A percentile compares a stretch with the other conserved stretches of the same genome.
These are phyloP conservation scores for Clonostachys sp. DNA, from an alignment of 2,329 filamentous ascomycete species.

Conservation along the genomic window DNA sequence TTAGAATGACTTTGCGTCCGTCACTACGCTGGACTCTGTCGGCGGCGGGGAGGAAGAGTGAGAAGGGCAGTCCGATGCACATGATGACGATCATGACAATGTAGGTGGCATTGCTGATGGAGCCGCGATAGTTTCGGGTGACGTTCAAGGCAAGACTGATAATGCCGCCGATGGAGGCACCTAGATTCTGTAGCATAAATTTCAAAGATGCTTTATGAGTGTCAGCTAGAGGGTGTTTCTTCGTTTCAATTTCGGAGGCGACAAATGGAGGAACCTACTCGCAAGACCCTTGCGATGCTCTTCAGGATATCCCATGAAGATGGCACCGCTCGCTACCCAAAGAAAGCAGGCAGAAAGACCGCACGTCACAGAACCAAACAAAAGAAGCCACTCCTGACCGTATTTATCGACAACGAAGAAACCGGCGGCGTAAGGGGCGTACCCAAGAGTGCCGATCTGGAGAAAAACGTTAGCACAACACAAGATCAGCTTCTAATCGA, in stretches of 20 bases:
- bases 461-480: no score
- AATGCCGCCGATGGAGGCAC: constrained; percentile 8
- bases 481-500: no score
- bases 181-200: constrained; percentile 1
- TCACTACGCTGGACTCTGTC: constrained; percentile 7
- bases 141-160: constrained; percentile 37
- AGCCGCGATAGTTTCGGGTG: constrained; percentile 9
- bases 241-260: no score
- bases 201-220: neutral
- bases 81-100: constrained; percentile 11
- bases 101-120: constrained; percentile 9
- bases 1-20: constrained; percentile 3
- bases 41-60: constrained; percentile 6
- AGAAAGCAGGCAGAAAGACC: constrained; percentile 23
- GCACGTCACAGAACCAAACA: constrained; percentile 29
- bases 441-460: constrained; percentile 28
- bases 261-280: neutral
- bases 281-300: neutral
- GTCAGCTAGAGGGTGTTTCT: neutral
- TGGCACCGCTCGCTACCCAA: constrained; percentile 13
- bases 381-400: constrained; percentile 30
- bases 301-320: constrained; percentile 1
- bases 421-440: constrained; percentile 30
- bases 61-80: constrained; percentile 5
- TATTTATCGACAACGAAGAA: constrained; percentile 34